Percentiles rank a stretch among this genome's conserved stretches.
phyloP scores from a whole-genome alignment of 179 eudicot genomes.

The Beta corolliflora region DNA sequence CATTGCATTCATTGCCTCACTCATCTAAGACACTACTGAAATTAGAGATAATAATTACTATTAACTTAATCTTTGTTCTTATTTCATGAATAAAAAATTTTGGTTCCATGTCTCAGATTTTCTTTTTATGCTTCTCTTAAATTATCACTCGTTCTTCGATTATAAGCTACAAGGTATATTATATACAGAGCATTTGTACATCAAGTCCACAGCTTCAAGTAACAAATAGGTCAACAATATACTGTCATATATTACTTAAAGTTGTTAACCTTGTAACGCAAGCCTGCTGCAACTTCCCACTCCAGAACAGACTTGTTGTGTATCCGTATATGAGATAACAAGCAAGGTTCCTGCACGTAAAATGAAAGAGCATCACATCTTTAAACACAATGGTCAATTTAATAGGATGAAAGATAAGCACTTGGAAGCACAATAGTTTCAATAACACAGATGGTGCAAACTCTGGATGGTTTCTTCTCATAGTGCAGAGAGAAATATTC shows the following conservation, averaged over 20 bases:
- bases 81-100: not conserved
- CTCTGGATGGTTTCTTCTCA: not conserved
- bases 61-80: not conserved
- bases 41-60: no score
- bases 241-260: conserved; percentile 9
- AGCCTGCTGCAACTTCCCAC: conserved; percentile 85
- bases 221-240: not conserved
- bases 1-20: not conserved
- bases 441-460: not conserved
- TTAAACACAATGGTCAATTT: conserved; percentile 3
- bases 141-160: conserved; percentile 6
- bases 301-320: conserved; percentile 86
- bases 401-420: conserved; percentile 11
- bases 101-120: not conserved
- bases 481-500: no score
- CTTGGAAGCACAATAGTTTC: not conserved
- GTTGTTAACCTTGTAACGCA: conserved; percentile 73
- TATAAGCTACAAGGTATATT: not conserved
- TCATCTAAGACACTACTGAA: not conserved
- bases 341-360: conserved; percentile 69
- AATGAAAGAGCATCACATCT: not conserved
- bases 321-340: conserved; percentile 72
- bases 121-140: not conserved
- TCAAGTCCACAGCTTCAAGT: not conserved
- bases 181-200: not conserved